These are phyloP conservation scores for Gossypium trilobum DNA, from an alignment of 441 rosid species.

Conservation along the genomic window DNA sequence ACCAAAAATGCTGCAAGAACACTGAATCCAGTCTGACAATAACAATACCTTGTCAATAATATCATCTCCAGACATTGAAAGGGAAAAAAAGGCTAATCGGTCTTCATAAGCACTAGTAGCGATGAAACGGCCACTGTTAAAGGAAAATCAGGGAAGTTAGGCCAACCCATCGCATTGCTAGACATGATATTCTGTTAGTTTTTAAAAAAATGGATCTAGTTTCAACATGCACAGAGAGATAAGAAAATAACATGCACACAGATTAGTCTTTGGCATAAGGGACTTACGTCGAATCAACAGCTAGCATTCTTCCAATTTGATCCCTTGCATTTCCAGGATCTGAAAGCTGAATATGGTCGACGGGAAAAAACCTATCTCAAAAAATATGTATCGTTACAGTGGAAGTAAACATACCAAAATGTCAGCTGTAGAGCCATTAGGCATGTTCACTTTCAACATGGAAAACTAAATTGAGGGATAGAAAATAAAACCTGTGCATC, in stretches of 20 bases:
- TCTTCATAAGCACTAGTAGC: constrained; percentile 87
- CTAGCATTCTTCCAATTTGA: constrained; percentile 81
- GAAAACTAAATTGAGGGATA: constrained; percentile 18
- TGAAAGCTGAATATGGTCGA: constrained; percentile 73
- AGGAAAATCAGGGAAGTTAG: constrained; percentile 20
- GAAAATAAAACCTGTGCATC: constrained; percentile 73
- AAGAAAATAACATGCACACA: not conserved
- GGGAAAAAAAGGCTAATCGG: constrained; percentile 66
- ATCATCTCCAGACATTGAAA: constrained; percentile 54
- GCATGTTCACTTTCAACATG: constrained; percentile 9
- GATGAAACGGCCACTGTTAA: constrained; percentile 66
- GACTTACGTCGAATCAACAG: constrained; percentile 71
- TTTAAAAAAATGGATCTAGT: not conserved
- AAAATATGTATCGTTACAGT: constrained; percentile 12
- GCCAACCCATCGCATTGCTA: constrained; percentile 7
- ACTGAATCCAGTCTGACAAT: constrained; percentile 20
- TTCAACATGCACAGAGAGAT: not conserved
- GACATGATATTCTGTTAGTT: not conserved
- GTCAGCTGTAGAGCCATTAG: not conserved
- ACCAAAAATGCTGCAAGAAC: constrained; percentile 2
- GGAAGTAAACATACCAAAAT: constrained; percentile 17
- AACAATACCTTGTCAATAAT: constrained; percentile 57
- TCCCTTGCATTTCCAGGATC: constrained; percentile 67
- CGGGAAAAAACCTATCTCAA: constrained; percentile 70
- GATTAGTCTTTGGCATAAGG: not conserved